Conservation (phyloP, 1,284 basidiomycete species). For the Cutaneotrichosporon cavernicola region DNA sequence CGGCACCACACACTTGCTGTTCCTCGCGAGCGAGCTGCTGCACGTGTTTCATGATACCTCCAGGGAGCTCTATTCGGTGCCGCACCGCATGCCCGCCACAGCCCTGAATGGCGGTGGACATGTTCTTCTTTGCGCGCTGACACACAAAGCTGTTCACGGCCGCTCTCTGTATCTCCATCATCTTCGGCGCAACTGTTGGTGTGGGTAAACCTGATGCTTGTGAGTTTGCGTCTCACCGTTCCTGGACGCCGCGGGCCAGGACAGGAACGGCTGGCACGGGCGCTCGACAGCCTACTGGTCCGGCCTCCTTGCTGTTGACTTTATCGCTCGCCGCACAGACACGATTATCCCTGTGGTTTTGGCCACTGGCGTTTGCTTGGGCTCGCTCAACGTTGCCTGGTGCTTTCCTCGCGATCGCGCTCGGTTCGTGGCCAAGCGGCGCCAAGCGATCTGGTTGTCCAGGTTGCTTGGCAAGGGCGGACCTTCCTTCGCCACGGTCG, state of each 20-base stretch:
- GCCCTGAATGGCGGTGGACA: background rate
- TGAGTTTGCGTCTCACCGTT: slow-evolving; percentile 23
- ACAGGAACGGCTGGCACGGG: background rate
- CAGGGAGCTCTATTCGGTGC: background rate
- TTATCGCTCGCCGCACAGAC: slow-evolving; percentile 2
- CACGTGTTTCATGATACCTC: slow-evolving; percentile 4
- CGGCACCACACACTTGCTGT: background rate
- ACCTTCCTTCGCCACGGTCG: background rate
- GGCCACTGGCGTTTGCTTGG: background rate
- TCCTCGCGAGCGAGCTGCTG: slow-evolving; percentile 1
- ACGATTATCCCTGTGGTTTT: background rate
- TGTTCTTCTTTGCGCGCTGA: slow-evolving; percentile 7
- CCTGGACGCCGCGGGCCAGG: background rate
- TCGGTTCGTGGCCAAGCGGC: background rate
- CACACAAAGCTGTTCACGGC: slow-evolving; percentile 36
- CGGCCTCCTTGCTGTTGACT: background rate
- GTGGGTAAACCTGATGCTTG: slow-evolving; percentile 42
- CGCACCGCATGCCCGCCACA: background rate
- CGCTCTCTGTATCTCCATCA: slow-evolving; percentile 35
- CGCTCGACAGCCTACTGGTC: background rate
- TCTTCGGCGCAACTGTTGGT: slow-evolving; percentile 41
- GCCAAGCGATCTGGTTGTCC: background rate
- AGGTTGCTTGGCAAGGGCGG: background rate
- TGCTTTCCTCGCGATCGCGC: background rate
- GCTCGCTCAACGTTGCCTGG: background rate